Conservation (phyloP, 352 stramenopile species). For the Pseudoperonospora humuli region DNA sequence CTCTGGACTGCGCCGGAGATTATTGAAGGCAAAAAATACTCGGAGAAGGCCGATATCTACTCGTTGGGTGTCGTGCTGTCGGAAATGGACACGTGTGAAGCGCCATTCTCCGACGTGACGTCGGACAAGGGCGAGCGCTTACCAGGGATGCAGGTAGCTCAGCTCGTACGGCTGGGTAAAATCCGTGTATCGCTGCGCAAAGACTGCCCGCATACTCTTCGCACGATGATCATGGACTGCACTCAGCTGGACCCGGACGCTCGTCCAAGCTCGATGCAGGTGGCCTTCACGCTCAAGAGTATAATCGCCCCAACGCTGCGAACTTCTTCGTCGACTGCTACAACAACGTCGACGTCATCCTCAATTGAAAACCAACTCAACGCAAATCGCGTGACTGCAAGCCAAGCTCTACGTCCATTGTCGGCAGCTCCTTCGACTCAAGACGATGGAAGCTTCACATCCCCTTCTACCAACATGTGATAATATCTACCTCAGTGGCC, state of each 20-base stretch:
- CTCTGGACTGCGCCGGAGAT: constrained; percentile 86
- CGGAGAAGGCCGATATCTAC: constrained; percentile 84
- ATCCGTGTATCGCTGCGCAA: constrained; percentile 41
- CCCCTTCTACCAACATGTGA: too few species aligned
- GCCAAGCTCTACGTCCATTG: neutral
- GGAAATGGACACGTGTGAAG: constrained; percentile 64
- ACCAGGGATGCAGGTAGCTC: constrained; percentile 63
- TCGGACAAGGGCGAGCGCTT: constrained; percentile 40
- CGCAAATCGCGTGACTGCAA: neutral
- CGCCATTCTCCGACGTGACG: constrained; percentile 46
- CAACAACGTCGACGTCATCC: constrained; percentile 14
- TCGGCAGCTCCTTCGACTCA: too few species aligned
- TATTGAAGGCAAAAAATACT: constrained; percentile 81
- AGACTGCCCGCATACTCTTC: constrained; percentile 51
- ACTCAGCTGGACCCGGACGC: constrained; percentile 57
- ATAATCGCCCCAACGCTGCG: constrained; percentile 52
- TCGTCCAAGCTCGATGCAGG: constrained; percentile 59
- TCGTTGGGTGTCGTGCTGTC: constrained; percentile 79
- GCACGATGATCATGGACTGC: constrained; percentile 44
- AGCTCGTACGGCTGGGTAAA: constrained; percentile 48
- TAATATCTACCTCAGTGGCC: too few species aligned
- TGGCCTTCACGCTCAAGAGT: constrained; percentile 65
- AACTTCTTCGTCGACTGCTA: constrained; percentile 18
- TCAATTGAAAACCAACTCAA: constrained; percentile 6
- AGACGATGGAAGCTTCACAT: too few species aligned